These are phyloP conservation scores for Onygenales sp. DNA, from an alignment of 2,329 filamentous ascomycete genomes.

Conservation along the genomic window DNA sequence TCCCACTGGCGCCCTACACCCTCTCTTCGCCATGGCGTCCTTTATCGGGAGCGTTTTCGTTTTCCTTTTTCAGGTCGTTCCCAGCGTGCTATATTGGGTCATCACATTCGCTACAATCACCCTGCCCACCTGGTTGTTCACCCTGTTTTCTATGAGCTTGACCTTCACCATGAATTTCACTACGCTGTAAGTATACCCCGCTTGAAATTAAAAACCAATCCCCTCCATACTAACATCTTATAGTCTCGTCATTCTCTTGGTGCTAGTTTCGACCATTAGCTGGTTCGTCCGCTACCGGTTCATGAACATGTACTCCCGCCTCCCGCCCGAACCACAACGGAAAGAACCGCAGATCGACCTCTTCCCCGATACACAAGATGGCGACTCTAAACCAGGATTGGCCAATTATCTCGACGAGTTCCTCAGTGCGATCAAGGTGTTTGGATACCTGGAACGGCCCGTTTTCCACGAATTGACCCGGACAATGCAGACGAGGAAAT, in stretches of 20 bases:
- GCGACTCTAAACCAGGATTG: slow-evolving; percentile 78
- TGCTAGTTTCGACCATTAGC: slow-evolving; percentile 71
- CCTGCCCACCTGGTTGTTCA: slow-evolving; percentile 80
- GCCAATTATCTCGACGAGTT: slow-evolving; percentile 98
- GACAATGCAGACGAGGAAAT: slow-evolving; percentile 95
- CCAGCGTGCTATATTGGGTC: slow-evolving; percentile 61
- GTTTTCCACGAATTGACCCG: slow-evolving; percentile 96
- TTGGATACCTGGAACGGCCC: slow-evolving; percentile 89
- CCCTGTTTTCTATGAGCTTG: slow-evolving; percentile 79
- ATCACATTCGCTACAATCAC: slow-evolving; percentile 83
- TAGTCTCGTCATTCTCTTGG: slow-evolving; percentile 66
- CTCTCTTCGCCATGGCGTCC: slow-evolving; percentile 10
- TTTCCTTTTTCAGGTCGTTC: slow-evolving; percentile 44
- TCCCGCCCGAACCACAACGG: slow-evolving; percentile 88
- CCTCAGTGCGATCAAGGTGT: slow-evolving; percentile 96
- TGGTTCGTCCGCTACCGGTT: slow-evolving; percentile 95
- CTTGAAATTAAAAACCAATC: not conserved
- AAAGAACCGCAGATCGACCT: slow-evolving; percentile 94
- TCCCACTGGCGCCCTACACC: not conserved
- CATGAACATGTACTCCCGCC: slow-evolving; percentile 89
- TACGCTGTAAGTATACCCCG: slow-evolving; percentile 57
- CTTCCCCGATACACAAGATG: slow-evolving; percentile 86
- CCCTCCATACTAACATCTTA: not conserved
- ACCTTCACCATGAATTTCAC: slow-evolving; percentile 99
- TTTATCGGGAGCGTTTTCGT: slow-evolving; percentile 24